Conservation (phyloP, 371 early-diverging fungal species). For the Mortierella sp. region DNA sequence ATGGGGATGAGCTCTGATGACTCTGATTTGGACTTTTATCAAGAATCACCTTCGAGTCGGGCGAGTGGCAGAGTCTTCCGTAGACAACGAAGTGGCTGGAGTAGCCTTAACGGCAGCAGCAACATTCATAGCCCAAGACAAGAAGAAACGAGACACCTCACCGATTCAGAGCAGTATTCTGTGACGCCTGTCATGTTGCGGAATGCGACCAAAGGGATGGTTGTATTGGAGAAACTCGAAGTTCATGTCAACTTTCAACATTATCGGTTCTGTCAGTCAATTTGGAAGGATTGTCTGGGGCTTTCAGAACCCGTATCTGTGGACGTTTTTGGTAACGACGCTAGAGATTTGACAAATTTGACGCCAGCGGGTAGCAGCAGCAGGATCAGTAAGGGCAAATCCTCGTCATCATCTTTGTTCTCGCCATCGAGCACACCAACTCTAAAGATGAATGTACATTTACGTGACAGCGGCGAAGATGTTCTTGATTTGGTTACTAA, state of each 20-base stretch:
- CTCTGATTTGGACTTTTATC: constrained; percentile 4
- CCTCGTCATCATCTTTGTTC: background rate
- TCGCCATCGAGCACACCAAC: no score
- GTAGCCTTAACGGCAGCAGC: background rate
- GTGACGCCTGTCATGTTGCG: constrained; percentile 29
- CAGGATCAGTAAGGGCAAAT: no score
- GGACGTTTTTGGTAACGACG: background rate
- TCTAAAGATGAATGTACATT: background rate
- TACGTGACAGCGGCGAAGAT: background rate
- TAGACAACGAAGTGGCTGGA: background rate
- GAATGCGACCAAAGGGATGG: constrained; percentile 12
- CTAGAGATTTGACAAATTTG: background rate
- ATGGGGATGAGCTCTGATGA: constrained; percentile 3
- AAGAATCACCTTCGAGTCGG: background rate
- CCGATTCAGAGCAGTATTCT: constrained; percentile 17
- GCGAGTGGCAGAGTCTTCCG: background rate
- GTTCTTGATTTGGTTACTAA: no score
- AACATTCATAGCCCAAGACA: background rate
- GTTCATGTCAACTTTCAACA: constrained; percentile 35
- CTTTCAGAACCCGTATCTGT: constrained; percentile 12
- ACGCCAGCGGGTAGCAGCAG: no score
- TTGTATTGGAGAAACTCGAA: constrained; percentile 13
- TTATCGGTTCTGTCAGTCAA: constrained; percentile 15
- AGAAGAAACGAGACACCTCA: constrained; percentile 1
- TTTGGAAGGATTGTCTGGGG: constrained; percentile 22